Percentiles rank a stretch among this genome's conserved stretches.
Conservation (phyloP, 192 early-diverging fungal genomes). For the Rhizophagus clarus region DNA sequence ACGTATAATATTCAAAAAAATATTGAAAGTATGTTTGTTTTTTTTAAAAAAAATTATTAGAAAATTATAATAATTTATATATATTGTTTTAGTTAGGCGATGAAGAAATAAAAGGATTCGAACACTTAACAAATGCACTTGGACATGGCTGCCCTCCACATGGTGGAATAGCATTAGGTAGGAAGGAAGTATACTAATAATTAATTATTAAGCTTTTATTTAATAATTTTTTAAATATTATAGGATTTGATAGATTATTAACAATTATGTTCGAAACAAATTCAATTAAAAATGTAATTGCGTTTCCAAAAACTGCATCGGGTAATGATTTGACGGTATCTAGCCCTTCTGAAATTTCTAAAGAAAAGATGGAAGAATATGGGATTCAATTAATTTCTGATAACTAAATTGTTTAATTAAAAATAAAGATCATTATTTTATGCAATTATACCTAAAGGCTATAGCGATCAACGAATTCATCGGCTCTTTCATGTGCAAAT, state of each 20-base stretch:
- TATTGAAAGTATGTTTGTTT: slow-evolving; percentile 52
- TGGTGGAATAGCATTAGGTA: slow-evolving; percentile 79
- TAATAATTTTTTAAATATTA: background rate
- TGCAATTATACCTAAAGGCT: too few species aligned
- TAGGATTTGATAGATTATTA: slow-evolving; percentile 80
- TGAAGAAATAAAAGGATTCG: slow-evolving; percentile 63
- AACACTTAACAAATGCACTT: slow-evolving; percentile 81
- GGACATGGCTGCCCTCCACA: slow-evolving; percentile 87
- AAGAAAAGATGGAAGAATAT: slow-evolving; percentile 69
- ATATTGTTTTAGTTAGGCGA: slow-evolving; percentile 47
- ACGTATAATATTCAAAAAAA: slow-evolving; percentile 68
- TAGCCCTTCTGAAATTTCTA: slow-evolving; percentile 66
- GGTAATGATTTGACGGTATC: slow-evolving; percentile 83
- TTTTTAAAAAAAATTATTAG: too few species aligned
- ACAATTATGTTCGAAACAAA: slow-evolving; percentile 68
- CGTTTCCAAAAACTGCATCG: slow-evolving; percentile 84
- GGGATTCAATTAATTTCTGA: slow-evolving; percentile 39
- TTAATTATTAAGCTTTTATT: background rate
- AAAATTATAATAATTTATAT: too few species aligned
- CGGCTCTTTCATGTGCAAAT: too few species aligned
- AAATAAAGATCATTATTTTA: too few species aligned
- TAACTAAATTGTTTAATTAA: background rate
- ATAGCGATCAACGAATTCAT: too few species aligned
- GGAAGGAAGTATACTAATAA: background rate
- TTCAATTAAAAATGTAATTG: slow-evolving; percentile 89